A percentile compares a stretch with the other conserved stretches of the same genome.
phyloP scores from a whole-genome alignment of 2,329 filamentous ascomycete genomes.

The Cyphellophora attinorum region DNA sequence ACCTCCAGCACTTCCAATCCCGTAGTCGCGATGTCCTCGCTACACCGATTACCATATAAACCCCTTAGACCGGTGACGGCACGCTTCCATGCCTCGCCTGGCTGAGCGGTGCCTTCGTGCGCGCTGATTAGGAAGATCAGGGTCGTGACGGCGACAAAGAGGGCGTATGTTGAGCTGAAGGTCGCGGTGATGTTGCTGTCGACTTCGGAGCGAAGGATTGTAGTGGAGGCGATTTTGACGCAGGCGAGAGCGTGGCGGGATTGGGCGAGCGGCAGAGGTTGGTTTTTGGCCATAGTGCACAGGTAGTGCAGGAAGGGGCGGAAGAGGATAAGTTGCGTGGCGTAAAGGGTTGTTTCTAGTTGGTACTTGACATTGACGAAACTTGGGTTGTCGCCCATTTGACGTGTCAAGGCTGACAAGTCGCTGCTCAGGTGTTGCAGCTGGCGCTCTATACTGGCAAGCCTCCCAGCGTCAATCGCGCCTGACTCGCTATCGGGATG shows the following conservation, averaged over 20 bases:
- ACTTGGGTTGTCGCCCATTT: too few species aligned
- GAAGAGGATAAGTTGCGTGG: constrained; percentile 12
- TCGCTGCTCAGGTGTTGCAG: constrained; percentile 12
- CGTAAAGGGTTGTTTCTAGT: constrained; percentile 12
- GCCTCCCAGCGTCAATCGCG: constrained; percentile 7
- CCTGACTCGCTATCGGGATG: too few species aligned
- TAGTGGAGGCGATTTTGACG: constrained; percentile 14
- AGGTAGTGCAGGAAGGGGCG: constrained; percentile 17
- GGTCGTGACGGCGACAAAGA: constrained; percentile 14
- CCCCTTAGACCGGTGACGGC: constrained; percentile 11
- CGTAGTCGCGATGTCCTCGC: constrained; percentile 9
- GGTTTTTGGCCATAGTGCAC: constrained; percentile 49
- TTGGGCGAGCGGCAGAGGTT: constrained; percentile 55
- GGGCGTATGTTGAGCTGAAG: constrained; percentile 13
- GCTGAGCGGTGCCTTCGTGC: constrained; percentile 15
- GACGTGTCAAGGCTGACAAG: too few species aligned
- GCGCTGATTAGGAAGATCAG: constrained; percentile 15
- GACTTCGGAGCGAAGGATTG: constrained; percentile 9
- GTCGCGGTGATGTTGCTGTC: constrained; percentile 8
- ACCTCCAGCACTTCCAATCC: constrained; percentile 14
- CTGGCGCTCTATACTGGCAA: constrained; percentile 2
- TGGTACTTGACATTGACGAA: too few species aligned
- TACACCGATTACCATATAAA: constrained; percentile 11
- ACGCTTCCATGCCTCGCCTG: constrained; percentile 17
- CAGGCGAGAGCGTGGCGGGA: constrained; percentile 15